phyloP scores from a whole-genome alignment of 208 protist species.

The Balamuthia mandrillaris region DNA sequence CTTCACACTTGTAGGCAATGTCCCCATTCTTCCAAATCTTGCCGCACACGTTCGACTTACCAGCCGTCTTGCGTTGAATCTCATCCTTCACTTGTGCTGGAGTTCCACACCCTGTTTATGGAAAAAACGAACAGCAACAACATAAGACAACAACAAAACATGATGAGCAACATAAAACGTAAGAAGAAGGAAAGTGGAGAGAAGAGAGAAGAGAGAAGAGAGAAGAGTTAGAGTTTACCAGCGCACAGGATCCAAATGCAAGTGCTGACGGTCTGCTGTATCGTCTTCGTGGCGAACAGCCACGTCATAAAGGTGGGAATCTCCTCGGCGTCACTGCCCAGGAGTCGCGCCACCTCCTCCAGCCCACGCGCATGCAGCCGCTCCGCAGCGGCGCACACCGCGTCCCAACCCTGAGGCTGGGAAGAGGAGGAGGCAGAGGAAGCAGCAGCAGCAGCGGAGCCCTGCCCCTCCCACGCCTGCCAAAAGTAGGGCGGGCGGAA shows the following conservation, averaged over 20 bases:
- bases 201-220: neutral
- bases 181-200: neutral
- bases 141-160: neutral
- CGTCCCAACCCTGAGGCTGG: too few species aligned
- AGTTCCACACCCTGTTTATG: neutral
- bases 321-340: too few species aligned
- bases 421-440: too few species aligned
- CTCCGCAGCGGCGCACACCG: too few species aligned
- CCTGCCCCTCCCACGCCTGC: too few species aligned
- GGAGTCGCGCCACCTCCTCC: too few species aligned
- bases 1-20: constrained; percentile 5
- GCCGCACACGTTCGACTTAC: constrained; percentile 18
- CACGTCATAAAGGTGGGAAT: too few species aligned
- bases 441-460: too few species aligned
- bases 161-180: neutral
- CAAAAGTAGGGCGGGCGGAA: too few species aligned
- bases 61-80: neutral
- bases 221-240: neutral
- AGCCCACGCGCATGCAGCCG: too few species aligned
- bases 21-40: constrained; percentile 14
- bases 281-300: too few species aligned
- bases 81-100: neutral
- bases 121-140: neutral
- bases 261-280: neutral
- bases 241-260: neutral